phyloP scores from a whole-genome alignment of 2,329 filamentous ascomycete genomes.

The Aspergillus thermomutatus region DNA sequence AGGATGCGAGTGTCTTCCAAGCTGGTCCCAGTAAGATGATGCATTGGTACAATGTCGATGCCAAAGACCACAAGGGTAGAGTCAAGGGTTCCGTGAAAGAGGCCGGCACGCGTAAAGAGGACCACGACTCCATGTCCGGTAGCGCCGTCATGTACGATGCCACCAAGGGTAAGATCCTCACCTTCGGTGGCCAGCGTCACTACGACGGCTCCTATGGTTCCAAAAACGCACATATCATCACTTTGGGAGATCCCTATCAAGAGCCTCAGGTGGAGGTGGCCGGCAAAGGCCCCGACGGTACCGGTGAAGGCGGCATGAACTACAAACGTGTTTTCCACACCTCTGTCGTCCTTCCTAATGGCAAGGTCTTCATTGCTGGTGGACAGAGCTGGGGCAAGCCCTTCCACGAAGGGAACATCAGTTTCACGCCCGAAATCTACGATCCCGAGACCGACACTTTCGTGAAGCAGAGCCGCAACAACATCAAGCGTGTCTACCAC shows the following conservation, averaged over 20 bases:
- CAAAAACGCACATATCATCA: conserved; percentile 49
- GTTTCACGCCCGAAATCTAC: conserved; percentile 47
- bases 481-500: conserved; percentile 43
- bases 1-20: conserved; percentile 41
- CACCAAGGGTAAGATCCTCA: conserved; percentile 38
- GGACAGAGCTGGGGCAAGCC: conserved; percentile 43
- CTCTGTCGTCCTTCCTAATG: conserved; percentile 50
- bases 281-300: conserved; percentile 6
- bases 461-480: conserved; percentile 17
- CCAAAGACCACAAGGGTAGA: conserved; percentile 9
- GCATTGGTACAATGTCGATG: conserved; percentile 55
- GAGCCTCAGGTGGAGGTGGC: conserved; percentile 7
- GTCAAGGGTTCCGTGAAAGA: conserved; percentile 2
- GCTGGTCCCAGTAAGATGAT: conserved; percentile 53
- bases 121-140: conserved; percentile 10
- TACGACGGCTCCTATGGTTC: conserved; percentile 36
- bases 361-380: conserved; percentile 48
- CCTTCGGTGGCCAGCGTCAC: conserved; percentile 6
- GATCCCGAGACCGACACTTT: conserved; percentile 43
- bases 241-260: conserved; percentile 34
- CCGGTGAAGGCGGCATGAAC: conserved; percentile 48
- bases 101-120: conserved; percentile 45
- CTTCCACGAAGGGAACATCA: conserved; percentile 45
- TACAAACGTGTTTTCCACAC: conserved; percentile 45
- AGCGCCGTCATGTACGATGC: conserved; percentile 15